Percentiles rank a stretch among this genome's conserved stretches.
phyloP scores from a whole-genome alignment of 2,329 filamentous ascomycete species.

The Dactylellina leptospora region DNA sequence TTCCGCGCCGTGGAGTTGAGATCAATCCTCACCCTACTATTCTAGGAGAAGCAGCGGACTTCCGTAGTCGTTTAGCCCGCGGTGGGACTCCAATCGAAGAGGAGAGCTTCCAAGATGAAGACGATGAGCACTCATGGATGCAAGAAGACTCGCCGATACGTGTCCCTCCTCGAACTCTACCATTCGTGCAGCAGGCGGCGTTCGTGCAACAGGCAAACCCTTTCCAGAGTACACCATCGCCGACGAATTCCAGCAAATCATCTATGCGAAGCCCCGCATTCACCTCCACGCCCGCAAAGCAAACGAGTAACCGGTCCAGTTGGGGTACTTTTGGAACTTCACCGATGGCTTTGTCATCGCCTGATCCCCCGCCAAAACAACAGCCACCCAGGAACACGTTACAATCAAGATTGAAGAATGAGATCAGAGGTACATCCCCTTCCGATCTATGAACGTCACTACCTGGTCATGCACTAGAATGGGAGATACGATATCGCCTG shows the following conservation, averaged over 20 bases:
- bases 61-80: constrained; percentile 36
- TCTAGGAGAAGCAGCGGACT: constrained; percentile 41
- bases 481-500: too few species aligned
- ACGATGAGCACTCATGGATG: constrained; percentile 48
- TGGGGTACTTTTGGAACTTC: constrained; percentile 35
- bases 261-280: constrained; percentile 39
- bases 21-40: constrained; percentile 44
- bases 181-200: constrained; percentile 26
- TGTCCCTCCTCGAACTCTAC: constrained; percentile 38
- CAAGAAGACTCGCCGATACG: constrained; percentile 50
- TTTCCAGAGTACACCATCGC: constrained; percentile 33
- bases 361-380: constrained; percentile 20
- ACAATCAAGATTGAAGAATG: constrained; percentile 41
- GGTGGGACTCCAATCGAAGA: constrained; percentile 44
- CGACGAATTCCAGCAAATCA: constrained; percentile 35
- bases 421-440: constrained; percentile 16
- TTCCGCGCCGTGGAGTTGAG: constrained; percentile 43
- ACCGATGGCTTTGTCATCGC: constrained; percentile 41
- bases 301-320: constrained; percentile 12
- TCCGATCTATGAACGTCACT: constrained; percentile 9
- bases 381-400: constrained; percentile 3
- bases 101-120: constrained; percentile 49
- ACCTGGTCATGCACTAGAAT: background rate
- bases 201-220: constrained; percentile 34
- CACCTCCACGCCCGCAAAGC: constrained; percentile 30